Evolutionary conservation across 164 flowering plant species (phyloP).

Genomic region (Tetrastigma voinierianum): DNA sequence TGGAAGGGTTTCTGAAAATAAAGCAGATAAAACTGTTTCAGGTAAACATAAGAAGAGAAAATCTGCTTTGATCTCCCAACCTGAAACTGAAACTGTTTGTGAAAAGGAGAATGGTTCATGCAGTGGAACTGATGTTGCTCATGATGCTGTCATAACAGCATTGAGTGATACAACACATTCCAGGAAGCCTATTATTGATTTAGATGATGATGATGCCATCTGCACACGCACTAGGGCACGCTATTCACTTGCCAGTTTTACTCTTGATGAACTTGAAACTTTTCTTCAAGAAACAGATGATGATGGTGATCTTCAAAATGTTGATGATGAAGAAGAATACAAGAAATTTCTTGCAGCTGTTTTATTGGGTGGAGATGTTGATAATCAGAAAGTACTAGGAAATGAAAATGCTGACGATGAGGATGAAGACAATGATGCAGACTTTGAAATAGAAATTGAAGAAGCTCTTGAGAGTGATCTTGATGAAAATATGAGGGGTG

Average conservation of each 20-base stretch:
- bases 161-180: conserved; percentile 17
- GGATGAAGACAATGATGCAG: conserved; percentile 96
- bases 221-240: conserved; percentile 92
- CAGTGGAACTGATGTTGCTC: conserved; percentile 21
- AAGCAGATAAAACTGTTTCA: conserved; percentile 8
- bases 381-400: conserved; percentile 26
- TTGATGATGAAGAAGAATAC: conserved; percentile 91
- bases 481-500: conserved; percentile 42
- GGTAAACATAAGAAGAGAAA: conserved; percentile 21
- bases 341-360: conserved; percentile 91
- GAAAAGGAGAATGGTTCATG: conserved; percentile 27
- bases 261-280: conserved; percentile 93
- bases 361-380: conserved; percentile 56
- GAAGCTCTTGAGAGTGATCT: conserved; percentile 87
- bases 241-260: conserved; percentile 82
- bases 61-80: conserved; percentile 11
- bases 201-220: conserved; percentile 77
- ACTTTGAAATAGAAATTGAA: conserved; percentile 93
- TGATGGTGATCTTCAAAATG: conserved; percentile 83
- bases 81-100: conserved; percentile 17
- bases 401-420: conserved; percentile 60
- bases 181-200: conserved; percentile 22
- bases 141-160: conserved; percentile 26
- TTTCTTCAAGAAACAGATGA: conserved; percentile 97
- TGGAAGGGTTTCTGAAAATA: conserved; percentile 13